phyloP scores from a whole-genome alignment of 345 rosid species.

The Linum trigynum region DNA sequence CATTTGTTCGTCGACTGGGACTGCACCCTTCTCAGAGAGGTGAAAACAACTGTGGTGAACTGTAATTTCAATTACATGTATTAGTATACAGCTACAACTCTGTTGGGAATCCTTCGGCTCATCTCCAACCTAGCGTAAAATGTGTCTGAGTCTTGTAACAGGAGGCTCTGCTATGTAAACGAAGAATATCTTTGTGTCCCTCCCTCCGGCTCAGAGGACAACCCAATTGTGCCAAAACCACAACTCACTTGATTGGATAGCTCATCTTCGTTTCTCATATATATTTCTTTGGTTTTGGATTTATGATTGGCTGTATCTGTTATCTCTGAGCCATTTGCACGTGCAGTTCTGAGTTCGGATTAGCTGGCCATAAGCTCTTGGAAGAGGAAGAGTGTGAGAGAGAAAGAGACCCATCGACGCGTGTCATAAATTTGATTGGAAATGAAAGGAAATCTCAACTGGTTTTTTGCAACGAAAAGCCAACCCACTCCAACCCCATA shows the following conservation, averaged over 20 bases:
- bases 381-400: no score
- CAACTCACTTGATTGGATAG: slow-evolving; percentile 12
- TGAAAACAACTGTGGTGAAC: no score
- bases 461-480: slow-evolving; percentile 2
- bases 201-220: neutral
- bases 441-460: neutral
- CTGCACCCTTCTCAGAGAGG: no score
- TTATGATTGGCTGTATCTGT: neutral
- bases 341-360: slow-evolving; percentile 17
- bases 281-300: neutral
- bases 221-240: slow-evolving; percentile 1
- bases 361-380: slow-evolving; percentile 20
- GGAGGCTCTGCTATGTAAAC: no score
- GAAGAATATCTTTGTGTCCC: no score
- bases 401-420: no score
- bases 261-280: neutral
- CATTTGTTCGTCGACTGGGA: no score
- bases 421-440: neutral
- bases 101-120: no score
- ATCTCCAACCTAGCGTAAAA: no score
- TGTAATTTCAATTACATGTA: no score
- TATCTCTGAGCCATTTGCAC: slow-evolving; percentile 5
- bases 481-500: slow-evolving; percentile 8
- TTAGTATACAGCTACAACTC: no score
- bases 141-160: no score